Percentiles rank a stretch among this genome's conserved stretches.
These are phyloP conservation scores for Mucor saturninus DNA, from an alignment of 371 early-diverging fungal species.

Conservation along the genomic window DNA sequence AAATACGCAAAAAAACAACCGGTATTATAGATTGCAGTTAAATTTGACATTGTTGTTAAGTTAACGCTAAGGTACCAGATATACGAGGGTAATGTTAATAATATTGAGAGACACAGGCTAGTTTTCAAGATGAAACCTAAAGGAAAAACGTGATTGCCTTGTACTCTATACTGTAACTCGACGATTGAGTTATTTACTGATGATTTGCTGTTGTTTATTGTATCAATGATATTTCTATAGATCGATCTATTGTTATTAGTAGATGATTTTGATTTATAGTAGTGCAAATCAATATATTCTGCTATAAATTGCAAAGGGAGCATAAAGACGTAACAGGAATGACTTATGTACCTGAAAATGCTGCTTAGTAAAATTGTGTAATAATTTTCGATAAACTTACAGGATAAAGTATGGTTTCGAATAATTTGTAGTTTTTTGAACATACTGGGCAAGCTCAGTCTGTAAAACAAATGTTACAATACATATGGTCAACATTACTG, in stretches of 20 bases:
- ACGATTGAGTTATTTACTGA: slow-evolving; percentile 20
- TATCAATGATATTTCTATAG: slow-evolving; percentile 10
- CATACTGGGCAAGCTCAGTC: slow-evolving; percentile 71
- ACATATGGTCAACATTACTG: slow-evolving; percentile 58
- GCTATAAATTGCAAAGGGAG: slow-evolving; percentile 67
- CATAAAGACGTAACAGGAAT: slow-evolving; percentile 71
- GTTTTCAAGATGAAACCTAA: slow-evolving; percentile 24
- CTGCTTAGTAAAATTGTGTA: background rate
- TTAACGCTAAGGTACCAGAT: slow-evolving; percentile 83
- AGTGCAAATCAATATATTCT: slow-evolving; percentile 41
- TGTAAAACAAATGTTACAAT: slow-evolving; percentile 67
- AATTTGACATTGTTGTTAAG: slow-evolving; percentile 74
- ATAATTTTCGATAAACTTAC: slow-evolving; percentile 38
- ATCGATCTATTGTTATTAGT: background rate
- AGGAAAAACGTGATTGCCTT: slow-evolving; percentile 14
- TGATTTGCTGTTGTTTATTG: slow-evolving; percentile 6
- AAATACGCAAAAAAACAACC: slow-evolving; percentile 83
- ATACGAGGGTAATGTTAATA: slow-evolving; percentile 75
- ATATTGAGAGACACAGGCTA: slow-evolving; percentile 42
- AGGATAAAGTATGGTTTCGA: slow-evolving; percentile 82
- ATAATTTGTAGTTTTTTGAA: slow-evolving; percentile 64
- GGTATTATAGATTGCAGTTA: slow-evolving; percentile 85
- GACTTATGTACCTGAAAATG: slow-evolving; percentile 65
- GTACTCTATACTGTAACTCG: slow-evolving; percentile 25
- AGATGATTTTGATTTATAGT: background rate